These are phyloP conservation scores for Penicillium robsamsonii DNA, from an alignment of 495 filamentous ascomycete species.

Conservation along the genomic window DNA sequence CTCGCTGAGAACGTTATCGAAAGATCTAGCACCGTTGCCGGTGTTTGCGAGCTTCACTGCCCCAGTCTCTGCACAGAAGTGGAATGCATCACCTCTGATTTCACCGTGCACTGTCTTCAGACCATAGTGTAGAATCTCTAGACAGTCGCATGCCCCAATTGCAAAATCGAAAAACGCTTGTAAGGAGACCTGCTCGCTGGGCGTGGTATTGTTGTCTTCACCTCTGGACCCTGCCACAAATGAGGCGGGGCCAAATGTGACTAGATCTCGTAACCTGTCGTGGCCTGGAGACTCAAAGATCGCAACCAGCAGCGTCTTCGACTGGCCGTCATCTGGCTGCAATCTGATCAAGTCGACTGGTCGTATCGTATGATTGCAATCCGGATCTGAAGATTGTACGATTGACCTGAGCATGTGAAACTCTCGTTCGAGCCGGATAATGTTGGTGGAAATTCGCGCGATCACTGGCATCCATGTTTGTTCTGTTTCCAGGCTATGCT, in stretches of 20 bases:
- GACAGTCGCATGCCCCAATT: conserved; percentile 76
- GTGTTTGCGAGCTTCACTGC: conserved; percentile 77
- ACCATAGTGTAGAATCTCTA: conserved; percentile 84
- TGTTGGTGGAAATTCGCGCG: conserved; percentile 75
- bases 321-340: conserved; percentile 60
- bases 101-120: conserved; percentile 83
- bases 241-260: conserved; percentile 76
- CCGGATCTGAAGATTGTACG: conserved; percentile 66
- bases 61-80: conserved; percentile 66
- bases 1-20: conserved; percentile 81
- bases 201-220: conserved; percentile 49
- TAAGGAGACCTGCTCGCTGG: conserved; percentile 62
- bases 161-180: conserved; percentile 82
- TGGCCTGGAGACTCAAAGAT: conserved; percentile 77
- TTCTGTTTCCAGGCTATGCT: conserved; percentile 35
- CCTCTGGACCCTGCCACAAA: conserved; percentile 53
- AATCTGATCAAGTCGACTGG: conserved; percentile 72
- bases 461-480: conserved; percentile 55
- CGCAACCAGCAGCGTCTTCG: conserved; percentile 62
- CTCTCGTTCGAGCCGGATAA: conserved; percentile 76
- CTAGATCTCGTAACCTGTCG: conserved; percentile 66
- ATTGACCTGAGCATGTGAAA: conserved; percentile 75
- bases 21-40: conserved; percentile 77
- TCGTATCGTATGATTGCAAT: conserved; percentile 68
- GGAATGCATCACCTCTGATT: conserved; percentile 82